Evolutionary conservation across 1,284 basidiomycete genomes (phyloP), one percentile per base, ranked within the genome.

Genomic region (Microbotryum scabiosae): DNA sequence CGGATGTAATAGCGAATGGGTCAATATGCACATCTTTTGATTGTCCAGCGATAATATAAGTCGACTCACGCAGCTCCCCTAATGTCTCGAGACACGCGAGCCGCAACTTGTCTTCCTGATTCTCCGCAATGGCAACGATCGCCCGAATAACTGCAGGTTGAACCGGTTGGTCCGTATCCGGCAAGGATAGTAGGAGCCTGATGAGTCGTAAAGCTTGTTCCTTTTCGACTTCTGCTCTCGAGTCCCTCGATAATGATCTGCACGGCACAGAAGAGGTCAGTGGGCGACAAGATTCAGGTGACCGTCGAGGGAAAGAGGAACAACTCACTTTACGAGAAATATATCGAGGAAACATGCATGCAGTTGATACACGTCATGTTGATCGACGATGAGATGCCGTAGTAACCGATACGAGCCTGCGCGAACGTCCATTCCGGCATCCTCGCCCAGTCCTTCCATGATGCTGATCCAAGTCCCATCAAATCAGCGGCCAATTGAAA

Each of bases 181-280:
- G 65, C 10, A 70, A 61, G 48, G 26, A 45, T 43, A 65, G 59
- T 28, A 66, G 58, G 23, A 52, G 58, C n/a, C 94, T 86, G 52
- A 97, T 82, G 23, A 97, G 82, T 65, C 90, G 90, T 69, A 99
- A 84, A n/a, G 84, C 90, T 74, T 97, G 92, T 73, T 97, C 90
- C 72, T 92, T 88, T 77, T 98, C 94, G 3, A 85, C 79, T 1
- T 85, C 82, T 68, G 85, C 80, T 70, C 90, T 88, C 71, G 84
- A 85, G 72, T 97, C 93, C 20, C 91, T 84, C 2, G 86, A 82
- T 30, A 97, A 79, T 0, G 91, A 85, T 63, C 91, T 92, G 60
- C 53, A 54, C 26, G 10, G 61, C 16, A 30, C 16, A 56, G 30
- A 41, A 18, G 36, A 18, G 36, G 14, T 41, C 36, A 41, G 36